Conservation (phyloP, 306 rosid species). For the Acacia melanoxylon region DNA sequence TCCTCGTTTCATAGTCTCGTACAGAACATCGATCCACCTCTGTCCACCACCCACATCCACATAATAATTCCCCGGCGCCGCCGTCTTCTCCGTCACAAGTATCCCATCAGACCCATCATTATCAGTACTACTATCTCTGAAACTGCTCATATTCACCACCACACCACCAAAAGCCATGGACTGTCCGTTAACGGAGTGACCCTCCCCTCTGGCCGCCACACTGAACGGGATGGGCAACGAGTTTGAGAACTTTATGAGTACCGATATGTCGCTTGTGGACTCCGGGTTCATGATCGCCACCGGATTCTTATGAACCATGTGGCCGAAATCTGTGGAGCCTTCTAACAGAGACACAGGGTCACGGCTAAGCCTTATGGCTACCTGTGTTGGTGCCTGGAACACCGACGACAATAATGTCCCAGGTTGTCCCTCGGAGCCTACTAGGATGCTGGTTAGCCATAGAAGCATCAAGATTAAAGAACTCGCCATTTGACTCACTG, state of each 20-base stretch:
- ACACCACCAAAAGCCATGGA: conserved; percentile 48
- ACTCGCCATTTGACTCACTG: conserved; percentile 4
- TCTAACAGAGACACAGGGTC: conserved; percentile 41
- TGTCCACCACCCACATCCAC: conserved; percentile 70
- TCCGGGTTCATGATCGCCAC: conserved; percentile 53
- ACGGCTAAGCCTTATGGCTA: conserved; percentile 36
- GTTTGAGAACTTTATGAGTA: conserved; percentile 47
- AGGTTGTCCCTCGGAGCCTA: neutral
- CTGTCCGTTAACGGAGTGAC: conserved; percentile 53
- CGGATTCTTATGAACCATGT: conserved; percentile 44
- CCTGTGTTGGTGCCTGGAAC: conserved; percentile 34
- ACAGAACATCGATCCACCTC: conserved; percentile 52
- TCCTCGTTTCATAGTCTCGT: conserved; percentile 37
- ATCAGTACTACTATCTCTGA: neutral
- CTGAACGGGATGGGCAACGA: conserved; percentile 39
- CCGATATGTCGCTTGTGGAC: conserved; percentile 41
- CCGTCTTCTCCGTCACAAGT: neutral
- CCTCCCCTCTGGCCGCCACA: conserved; percentile 47
- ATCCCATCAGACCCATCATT: conserved; percentile 10
- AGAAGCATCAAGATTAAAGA: neutral
- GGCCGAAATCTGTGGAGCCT: conserved; percentile 76
- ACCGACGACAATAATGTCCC: neutral
- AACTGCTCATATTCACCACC: conserved; percentile 51
- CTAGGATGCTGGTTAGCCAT: neutral
- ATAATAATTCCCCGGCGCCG: conserved; percentile 29